A percentile compares a stretch with the other conserved stretches of the same genome.
Conservation (phyloP, 139 green algal genomes). For the Chlamydomonas incerta region DNA sequence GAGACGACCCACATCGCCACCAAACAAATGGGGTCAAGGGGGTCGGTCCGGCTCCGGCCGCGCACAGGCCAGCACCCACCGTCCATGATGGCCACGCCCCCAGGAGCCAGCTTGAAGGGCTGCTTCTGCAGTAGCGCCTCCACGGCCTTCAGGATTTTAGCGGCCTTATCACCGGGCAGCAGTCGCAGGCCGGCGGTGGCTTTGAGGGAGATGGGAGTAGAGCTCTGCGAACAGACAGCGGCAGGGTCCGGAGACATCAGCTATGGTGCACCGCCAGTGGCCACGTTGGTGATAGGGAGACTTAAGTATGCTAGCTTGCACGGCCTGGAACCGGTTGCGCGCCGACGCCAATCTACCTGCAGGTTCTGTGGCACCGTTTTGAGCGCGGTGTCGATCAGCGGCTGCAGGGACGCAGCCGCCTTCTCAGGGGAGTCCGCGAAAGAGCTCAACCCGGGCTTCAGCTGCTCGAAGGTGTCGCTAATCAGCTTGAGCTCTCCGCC, state of each 20-base stretch:
- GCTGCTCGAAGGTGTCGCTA: conserved; percentile 90
- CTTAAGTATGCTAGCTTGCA: too few relatives aligned
- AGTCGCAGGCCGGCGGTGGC: conserved; percentile 96
- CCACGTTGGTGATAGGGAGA: too few relatives aligned
- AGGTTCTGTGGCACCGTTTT: conserved; percentile 81
- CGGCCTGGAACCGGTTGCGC: too few relatives aligned
- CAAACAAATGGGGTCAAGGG: not conserved
- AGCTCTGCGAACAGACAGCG: conserved; percentile 51
- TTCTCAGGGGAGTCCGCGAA: conserved; percentile 81
- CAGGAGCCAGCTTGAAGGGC: conserved; percentile 75
- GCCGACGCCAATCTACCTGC: conserved; percentile 45
- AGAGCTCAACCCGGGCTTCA: conserved; percentile 94
- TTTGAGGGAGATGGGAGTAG: conserved; percentile 86
- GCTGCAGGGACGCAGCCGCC: conserved; percentile 83
- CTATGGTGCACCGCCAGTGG: too few relatives aligned
- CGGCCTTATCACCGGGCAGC: conserved; percentile 86
- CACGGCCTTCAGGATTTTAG: conserved; percentile 90
- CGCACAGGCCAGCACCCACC: conserved; percentile 51
- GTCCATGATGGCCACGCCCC: conserved; percentile 78
- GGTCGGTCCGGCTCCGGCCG: too few relatives aligned
- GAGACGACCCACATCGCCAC: not conserved
- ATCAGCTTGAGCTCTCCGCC: conserved; percentile 73
- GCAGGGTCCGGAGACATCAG: too few relatives aligned
- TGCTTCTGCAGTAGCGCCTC: conserved; percentile 63
- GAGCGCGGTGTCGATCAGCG: conserved; percentile 87